These are phyloP conservation scores for Penicillium riverlandense DNA, from an alignment of 495 filamentous ascomycete genomes.

Conservation along the genomic window DNA sequence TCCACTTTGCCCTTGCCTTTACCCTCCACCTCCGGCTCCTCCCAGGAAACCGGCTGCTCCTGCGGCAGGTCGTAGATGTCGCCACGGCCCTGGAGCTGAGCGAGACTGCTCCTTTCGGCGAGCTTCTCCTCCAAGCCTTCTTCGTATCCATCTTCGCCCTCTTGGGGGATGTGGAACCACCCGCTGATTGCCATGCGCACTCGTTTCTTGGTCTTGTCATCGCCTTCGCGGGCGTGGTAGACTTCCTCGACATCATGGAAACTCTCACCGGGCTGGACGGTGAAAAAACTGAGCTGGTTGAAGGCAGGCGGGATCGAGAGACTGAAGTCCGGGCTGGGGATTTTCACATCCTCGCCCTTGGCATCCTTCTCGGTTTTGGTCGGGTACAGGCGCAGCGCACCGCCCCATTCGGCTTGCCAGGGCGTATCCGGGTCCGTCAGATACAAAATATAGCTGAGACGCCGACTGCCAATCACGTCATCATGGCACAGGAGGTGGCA, in stretches of 20 bases:
- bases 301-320: constrained; percentile 87
- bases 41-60: constrained; percentile 43
- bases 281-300: constrained; percentile 97
- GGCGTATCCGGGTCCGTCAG: constrained; percentile 85
- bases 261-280: constrained; percentile 92
- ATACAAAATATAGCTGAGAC: constrained; percentile 95
- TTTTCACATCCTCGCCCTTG: constrained; percentile 58
- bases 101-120: constrained; percentile 79
- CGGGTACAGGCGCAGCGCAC: constrained; percentile 83
- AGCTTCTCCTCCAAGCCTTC: constrained; percentile 82
- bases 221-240: constrained; percentile 60
- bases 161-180: constrained; percentile 98
- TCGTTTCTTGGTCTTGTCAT: constrained; percentile 58
- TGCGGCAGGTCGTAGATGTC: constrained; percentile 81
- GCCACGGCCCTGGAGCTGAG: constrained; percentile 84
- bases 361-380: constrained; percentile 59
- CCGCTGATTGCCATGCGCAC: constrained; percentile 96
- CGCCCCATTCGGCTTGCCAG: constrained; percentile 92
- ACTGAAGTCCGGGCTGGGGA: constrained; percentile 66
- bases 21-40: constrained; percentile 20
- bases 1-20: constrained; percentile 41
- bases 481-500: constrained; percentile 96
- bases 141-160: constrained; percentile 89
- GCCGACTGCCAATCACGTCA: constrained; percentile 91
- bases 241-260: constrained; percentile 99